Evolutionary conservation across 306 rosid genomes (phyloP), one percentile per base, ranked within the genome.

Genomic region (Begonia fuchsioides): DNA sequence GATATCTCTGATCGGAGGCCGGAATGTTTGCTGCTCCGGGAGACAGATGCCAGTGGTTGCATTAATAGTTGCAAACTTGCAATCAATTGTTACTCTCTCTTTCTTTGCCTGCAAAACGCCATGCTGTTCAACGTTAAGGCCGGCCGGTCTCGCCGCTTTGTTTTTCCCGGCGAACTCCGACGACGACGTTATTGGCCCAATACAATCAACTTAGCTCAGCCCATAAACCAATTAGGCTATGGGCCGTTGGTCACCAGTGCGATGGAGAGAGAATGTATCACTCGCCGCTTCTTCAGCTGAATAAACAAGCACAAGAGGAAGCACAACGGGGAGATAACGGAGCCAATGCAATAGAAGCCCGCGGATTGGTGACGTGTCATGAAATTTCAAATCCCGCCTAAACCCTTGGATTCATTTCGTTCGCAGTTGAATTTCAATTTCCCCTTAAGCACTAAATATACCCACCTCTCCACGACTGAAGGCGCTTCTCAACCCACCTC

Each of bases 1-100:
- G 98, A 92, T 92, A 55, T 79, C 98, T 32, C 78, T 53, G 32
- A 92, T 82, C 50, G 71, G 85, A 57, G 98, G 98, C 44, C 96
- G 94, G 59, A 82, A 58, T 49, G 73, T 77, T 1, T 94, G 98
- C 52, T 82, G 87, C 71, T 92, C 96, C 72, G 82, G 96, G 43
- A 92, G 26, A 19, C 26, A 19, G 52, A 63, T n/a, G n/a, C n/a
- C n/a, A n/a, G n/a, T n/a, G n/a, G n/a, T n/a, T n/a, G n/a, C n/a
- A n/a, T n/a, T n/a, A n/a, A n/a, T n/a, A n/a, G n/a, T n/a, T n/a
- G n/a, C n/a, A n/a, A n/a, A n/a, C n/a, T n/a, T n/a, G n/a, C n/a
- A n/a, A n/a, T n/a, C n/a, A n/a, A n/a, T n/a, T n/a, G n/a, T n/a
- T n/a, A n/a, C n/a, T n/a, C n/a, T n/a, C n/a, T n/a, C n/a, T n/a